phyloP scores from a whole-genome alignment of 768 basidiomycete species.

The Tulasnella calospora region DNA sequence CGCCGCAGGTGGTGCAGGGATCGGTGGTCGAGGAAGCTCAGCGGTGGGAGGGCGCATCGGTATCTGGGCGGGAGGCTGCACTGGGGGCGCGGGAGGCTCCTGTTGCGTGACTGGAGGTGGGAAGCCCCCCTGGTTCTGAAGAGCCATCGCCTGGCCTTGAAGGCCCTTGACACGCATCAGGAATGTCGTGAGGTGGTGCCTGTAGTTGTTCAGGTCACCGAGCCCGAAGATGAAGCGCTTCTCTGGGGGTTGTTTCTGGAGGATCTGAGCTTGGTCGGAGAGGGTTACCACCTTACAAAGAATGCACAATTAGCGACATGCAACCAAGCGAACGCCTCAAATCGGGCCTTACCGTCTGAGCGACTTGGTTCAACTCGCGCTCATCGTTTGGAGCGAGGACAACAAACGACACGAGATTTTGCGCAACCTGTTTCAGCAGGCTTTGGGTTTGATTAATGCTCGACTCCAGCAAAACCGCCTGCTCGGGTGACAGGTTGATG shows the following conservation, averaged over 20 bases:
- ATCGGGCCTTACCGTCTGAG: neutral
- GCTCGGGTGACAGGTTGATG: neutral
- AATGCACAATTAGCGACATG: neutral
- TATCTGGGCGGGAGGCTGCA: neutral
- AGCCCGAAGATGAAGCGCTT: slow-evolving; percentile 20
- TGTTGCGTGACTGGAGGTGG: neutral
- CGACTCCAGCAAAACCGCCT: slow-evolving; percentile 1
- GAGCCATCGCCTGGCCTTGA: neutral
- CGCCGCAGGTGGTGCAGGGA: neutral
- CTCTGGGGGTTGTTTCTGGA: neutral
- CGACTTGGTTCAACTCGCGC: slow-evolving; percentile 17
- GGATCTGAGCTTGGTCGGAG: slow-evolving; percentile 12
- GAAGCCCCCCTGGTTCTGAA: neutral
- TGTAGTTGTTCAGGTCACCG: neutral
- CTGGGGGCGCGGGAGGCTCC: neutral
- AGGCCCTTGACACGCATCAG: slow-evolving; percentile 10
- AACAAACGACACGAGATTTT: slow-evolving; percentile 13
- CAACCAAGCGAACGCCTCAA: neutral
- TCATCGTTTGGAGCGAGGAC: slow-evolving; percentile 19
- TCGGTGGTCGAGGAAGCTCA: slow-evolving; percentile 2
- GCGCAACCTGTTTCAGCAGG: slow-evolving; percentile 11
- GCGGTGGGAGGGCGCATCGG: slow-evolving; percentile 10
- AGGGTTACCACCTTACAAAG: slow-evolving; percentile 8
- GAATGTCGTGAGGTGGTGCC: slow-evolving; percentile 6
- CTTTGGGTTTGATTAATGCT: neutral